These are phyloP conservation scores for Dictyostelium brefeldianum DNA, from an alignment of 78 protist genomes.

Conservation along the genomic window DNA sequence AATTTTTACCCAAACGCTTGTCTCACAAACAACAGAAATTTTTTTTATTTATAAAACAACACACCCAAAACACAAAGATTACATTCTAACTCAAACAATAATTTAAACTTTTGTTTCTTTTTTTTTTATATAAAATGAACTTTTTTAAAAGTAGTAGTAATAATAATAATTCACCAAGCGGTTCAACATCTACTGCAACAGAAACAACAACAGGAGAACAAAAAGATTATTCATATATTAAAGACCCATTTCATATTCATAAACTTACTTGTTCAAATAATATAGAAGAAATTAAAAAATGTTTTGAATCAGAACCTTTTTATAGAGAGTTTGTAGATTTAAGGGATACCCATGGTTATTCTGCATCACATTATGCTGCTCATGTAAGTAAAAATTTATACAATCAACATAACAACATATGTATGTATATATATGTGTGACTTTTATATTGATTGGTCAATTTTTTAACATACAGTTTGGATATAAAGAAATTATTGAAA, in stretches of 20 bases:
- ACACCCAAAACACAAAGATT: no score
- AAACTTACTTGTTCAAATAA: background rate
- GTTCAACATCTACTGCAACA: background rate
- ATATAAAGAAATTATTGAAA: slow-evolving; percentile 24
- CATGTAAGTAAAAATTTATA: slow-evolving; percentile 12
- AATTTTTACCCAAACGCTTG: no score
- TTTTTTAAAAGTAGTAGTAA: background rate
- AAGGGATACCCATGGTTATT: slow-evolving; percentile 52
- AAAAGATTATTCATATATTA: background rate
- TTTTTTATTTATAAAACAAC: no score
- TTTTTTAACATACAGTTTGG: no score
- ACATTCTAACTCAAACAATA: no score
- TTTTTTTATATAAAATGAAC: background rate
- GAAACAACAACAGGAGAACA: background rate
- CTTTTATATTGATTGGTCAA: no score
- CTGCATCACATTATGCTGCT: slow-evolving; percentile 56
- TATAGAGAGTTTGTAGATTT: slow-evolving; percentile 42
- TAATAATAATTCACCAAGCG: background rate
- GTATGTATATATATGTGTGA: no score
- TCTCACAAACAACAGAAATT: no score
- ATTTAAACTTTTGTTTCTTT: no score
- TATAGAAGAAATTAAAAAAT: slow-evolving; percentile 4
- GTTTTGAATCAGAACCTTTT: background rate
- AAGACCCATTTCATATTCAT: slow-evolving; percentile 62
- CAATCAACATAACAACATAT: background rate